These are phyloP conservation scores for Penicillium robsamsonii DNA, from an alignment of 495 filamentous ascomycete genomes.

Conservation along the genomic window DNA sequence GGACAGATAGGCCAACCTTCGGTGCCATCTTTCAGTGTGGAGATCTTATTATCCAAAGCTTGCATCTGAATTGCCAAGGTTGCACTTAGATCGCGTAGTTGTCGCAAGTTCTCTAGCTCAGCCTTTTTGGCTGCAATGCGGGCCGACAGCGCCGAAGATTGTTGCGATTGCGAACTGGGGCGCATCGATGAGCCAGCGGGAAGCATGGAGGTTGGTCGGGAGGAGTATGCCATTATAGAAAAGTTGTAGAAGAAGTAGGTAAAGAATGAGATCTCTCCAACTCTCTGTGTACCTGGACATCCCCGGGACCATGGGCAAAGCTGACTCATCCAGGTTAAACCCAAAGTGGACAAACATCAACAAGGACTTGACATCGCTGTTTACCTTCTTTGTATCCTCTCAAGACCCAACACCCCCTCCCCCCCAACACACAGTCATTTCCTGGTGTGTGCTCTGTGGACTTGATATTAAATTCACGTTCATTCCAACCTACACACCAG, in stretches of 20 bases:
- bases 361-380: constrained; percentile 27
- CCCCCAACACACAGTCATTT: neutral
- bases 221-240: constrained; percentile 53
- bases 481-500: neutral
- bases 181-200: constrained; percentile 35
- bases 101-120: constrained; percentile 84
- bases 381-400: constrained; percentile 18
- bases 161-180: constrained; percentile 47
- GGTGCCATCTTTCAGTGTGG: constrained; percentile 86
- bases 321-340: constrained; percentile 33
- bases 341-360: constrained; percentile 42
- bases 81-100: constrained; percentile 84
- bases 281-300: neutral
- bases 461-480: neutral
- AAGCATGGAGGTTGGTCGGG: constrained; percentile 47
- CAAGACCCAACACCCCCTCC: neutral
- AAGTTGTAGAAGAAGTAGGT: neutral
- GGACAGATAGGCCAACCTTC: constrained; percentile 59
- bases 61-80: constrained; percentile 90
- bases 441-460: neutral
- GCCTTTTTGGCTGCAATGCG: constrained; percentile 92
- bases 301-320: no score
- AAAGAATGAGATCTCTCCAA: neutral
- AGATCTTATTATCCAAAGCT: constrained; percentile 79
- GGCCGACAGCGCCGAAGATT: constrained; percentile 77